These are phyloP conservation scores for Boletus subluridellus DNA, from an alignment of 1,284 basidiomycete genomes.

Conservation along the genomic window DNA sequence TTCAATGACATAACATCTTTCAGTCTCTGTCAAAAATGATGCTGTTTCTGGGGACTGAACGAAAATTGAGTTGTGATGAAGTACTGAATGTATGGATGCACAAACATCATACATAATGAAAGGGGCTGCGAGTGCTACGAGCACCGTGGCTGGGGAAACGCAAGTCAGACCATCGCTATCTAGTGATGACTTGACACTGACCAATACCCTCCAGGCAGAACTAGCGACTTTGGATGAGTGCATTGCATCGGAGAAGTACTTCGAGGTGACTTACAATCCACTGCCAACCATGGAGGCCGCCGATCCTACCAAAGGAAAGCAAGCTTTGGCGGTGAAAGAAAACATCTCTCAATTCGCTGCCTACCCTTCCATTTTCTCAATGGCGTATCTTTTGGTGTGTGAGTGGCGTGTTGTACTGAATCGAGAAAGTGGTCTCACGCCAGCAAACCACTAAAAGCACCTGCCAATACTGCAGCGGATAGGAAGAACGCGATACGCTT, in stretches of 20 bases:
- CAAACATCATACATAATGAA: too few species aligned
- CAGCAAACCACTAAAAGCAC: conserved; percentile 17
- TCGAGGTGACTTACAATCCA: conserved; percentile 11
- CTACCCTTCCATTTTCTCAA: conserved; percentile 21
- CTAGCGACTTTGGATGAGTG: conserved; percentile 14
- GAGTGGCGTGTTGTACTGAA: background rate
- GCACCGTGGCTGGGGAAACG: too few species aligned
- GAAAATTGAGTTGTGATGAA: background rate
- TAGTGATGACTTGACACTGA: background rate
- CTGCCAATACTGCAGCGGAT: conserved; percentile 14
- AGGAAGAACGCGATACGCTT: conserved; percentile 15
- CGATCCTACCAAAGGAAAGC: background rate
- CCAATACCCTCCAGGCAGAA: conserved; percentile 35
- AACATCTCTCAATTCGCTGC: background rate
- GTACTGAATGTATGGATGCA: background rate
- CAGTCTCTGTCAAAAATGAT: conserved; percentile 39
- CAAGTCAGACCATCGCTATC: too few species aligned
- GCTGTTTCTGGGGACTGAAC: conserved; percentile 44
- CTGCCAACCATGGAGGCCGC: too few species aligned
- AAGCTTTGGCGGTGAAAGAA: background rate
- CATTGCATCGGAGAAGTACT: background rate
- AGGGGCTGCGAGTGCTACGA: too few species aligned
- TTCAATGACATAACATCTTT: conserved; percentile 35
- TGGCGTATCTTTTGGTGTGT: conserved; percentile 9
- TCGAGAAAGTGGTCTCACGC: conserved; percentile 12